Evolutionary conservation across 441 rosid species (phyloP), one percentile per base, ranked within the genome.

Genomic region (Macaranga tanarius): DNA sequence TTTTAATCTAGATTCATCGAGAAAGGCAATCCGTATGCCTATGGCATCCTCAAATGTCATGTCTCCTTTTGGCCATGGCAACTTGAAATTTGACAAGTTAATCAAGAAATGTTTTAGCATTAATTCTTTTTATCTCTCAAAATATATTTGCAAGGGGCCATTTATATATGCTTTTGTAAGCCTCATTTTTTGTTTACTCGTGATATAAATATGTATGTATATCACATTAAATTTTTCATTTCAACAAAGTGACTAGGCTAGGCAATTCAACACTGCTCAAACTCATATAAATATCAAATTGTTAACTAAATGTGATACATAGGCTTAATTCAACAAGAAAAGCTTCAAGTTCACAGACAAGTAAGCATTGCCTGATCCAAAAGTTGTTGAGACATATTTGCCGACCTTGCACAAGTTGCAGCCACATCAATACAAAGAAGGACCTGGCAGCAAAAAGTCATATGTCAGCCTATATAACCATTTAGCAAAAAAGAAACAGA

Each of bases 401-500:
- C 81, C 45, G 95, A 87, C 84, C 82, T 92, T 63, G 99, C 98
- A 77, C 95, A 92, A 79, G 97, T 86, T 70, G 93, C 87, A 82
- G 99, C 98, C 70, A 89, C 95, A 82, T 96, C 99, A 65, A 96
- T 88, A 79, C 96, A 96, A 44, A 96, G 91, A 86, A 93, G 92
- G 84, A 89, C 79, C 99, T 96, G 84, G 77, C 74, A 88, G 67
- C 73, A 84, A 52, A 78, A 12, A 64, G 65, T 69, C 55, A 68
- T 45, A 74, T 63, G 76, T 81, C 74, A 76, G 74, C 62, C 56
- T 52, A 45, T 31, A 71, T 7, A 67, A 45, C 51, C 42, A 47
- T 38, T 7, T 42, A 10, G 12, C 47, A 42, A 42, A 7, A 69
- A 23, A 45, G 16, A 74, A 67, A 77, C 28, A 44, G 62, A 67